Base-by-base conservation (phyloP, 345 rosid species). In the Mercurialis annua region DNA sequence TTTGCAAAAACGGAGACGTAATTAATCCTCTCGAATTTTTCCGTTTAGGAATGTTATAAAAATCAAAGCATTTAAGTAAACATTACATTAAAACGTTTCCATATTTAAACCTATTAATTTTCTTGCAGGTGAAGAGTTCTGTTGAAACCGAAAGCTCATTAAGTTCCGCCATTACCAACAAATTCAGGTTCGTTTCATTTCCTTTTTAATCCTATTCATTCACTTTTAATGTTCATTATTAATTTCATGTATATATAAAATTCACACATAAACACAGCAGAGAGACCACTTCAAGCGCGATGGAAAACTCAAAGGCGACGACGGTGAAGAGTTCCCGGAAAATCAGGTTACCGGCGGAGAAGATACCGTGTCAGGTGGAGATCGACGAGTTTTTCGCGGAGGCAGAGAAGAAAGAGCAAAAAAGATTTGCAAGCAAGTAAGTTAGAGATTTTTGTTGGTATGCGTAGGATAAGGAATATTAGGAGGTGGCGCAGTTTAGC, bases 391-490 rank as follows among this genome's bases (percentile, higher is more conserved):
- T 78, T 27, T 70, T 86, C 59, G 43, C 73, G 51, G 74, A 46
- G 53, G 76, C 77, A 5, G 88, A 82, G 78, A 21, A 68, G 26
- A 34, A 77, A 10, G 77, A 78, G 48, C 81, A 75, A 76, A 77
- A 77, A 48, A 73, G 73, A 76, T 86, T 86, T 66, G 69, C 73
- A 12, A 84, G 78, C 26, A 86, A 84, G 90, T 86, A 63, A 82
- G 88, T 71, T 2, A 10, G 31, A 0, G 10, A 52, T 54, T 65
- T 46, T 53, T 40, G 44, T 9, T 4, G 8, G 10, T 40, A 14
- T 40, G 90, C 84, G 80, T 80, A 76, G 71, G 84, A 79, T 81
- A 81, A 69, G 77, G 49, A 52, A 21, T 6, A 31, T 29, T 51
- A 62, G 56, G 2, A 15, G 3, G 6, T 11, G 59, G 81, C 60